These are phyloP conservation scores for Xylariaceae sp. DNA, from an alignment of 2,329 filamentous ascomycete genomes.

Conservation along the genomic window DNA sequence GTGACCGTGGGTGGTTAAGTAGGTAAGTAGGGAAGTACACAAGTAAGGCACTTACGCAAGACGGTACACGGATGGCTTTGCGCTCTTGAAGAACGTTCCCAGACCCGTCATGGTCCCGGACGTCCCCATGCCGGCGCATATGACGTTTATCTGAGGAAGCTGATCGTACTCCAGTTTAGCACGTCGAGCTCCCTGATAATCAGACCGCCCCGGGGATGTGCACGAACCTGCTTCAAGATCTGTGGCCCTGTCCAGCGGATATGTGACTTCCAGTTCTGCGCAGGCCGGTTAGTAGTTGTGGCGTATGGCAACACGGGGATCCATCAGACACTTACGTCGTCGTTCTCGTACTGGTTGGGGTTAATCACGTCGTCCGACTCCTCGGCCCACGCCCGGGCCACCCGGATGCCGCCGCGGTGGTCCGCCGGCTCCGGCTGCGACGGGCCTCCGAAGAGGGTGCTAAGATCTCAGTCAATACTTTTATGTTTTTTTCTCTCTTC, in stretches of 20 bases:
- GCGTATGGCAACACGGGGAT: not conserved
- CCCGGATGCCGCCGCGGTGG: constrained; percentile 44
- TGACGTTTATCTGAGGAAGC: constrained; percentile 8
- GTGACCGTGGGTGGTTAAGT: no score
- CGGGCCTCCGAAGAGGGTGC: constrained; percentile 50
- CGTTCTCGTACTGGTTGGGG: constrained; percentile 50
- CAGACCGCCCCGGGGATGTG: not conserved
- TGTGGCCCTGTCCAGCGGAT: constrained; percentile 53
- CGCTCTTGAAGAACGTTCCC: constrained; percentile 41
- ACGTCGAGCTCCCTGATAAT: not conserved
- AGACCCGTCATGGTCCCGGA: constrained; percentile 42
- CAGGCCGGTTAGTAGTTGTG: not conserved
- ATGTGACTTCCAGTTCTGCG: constrained; percentile 46
- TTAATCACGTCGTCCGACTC: constrained; percentile 38
- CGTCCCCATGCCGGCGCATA: constrained; percentile 42
- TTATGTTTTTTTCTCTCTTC: no score
- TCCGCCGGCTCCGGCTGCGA: constrained; percentile 50
- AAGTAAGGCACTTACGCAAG: constrained; percentile 15
- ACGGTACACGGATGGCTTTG: constrained; percentile 39
- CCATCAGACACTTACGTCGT: constrained; percentile 21
- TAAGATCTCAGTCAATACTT: no score
- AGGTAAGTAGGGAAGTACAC: no score
- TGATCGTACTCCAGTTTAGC: not conserved
- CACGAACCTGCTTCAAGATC: constrained; percentile 38
- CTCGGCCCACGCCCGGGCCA: constrained; percentile 33